These are phyloP conservation scores for Hyparrhenia diplandra DNA, from an alignment of 176 grass and related monocot species.

Conservation along the genomic window DNA sequence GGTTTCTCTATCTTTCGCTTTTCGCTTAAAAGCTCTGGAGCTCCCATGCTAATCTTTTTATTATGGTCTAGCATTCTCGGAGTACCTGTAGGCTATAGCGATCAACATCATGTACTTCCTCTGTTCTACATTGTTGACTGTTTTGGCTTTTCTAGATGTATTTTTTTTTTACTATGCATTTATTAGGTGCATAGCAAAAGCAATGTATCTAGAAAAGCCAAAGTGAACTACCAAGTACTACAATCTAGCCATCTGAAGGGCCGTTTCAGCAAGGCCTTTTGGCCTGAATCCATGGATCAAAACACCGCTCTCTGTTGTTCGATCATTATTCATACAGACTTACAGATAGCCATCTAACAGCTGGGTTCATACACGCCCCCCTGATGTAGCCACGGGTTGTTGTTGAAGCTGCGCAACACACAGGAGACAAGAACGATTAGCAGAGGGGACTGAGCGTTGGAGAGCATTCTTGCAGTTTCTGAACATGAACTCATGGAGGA, in stretches of 20 bases:
- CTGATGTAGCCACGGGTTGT: conserved; percentile 61
- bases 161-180: no score
- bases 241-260: neutral
- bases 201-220: no score
- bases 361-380: conserved; percentile 32
- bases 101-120: no score
- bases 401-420: conserved; percentile 49
- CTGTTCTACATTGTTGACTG: no score
- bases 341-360: conserved; percentile 27
- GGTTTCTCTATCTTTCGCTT: neutral
- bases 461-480: neutral
- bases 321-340: neutral
- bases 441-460: neutral
- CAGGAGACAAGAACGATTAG: neutral
- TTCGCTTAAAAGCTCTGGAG: neutral
- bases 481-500: neutral
- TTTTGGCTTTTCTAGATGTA: no score
- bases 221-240: no score
- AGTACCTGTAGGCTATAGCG: no score
- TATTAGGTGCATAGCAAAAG: no score
- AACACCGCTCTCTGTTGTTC: neutral
- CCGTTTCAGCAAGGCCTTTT: neutral
- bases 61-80: neutral
- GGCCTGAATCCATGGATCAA: neutral
- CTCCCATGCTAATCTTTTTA: neutral